Percentiles rank a stretch among this genome's conserved stretches.
These are phyloP conservation scores for Paraglomus brasilianum DNA, from an alignment of 192 early-diverging fungal species.

Conservation along the genomic window DNA sequence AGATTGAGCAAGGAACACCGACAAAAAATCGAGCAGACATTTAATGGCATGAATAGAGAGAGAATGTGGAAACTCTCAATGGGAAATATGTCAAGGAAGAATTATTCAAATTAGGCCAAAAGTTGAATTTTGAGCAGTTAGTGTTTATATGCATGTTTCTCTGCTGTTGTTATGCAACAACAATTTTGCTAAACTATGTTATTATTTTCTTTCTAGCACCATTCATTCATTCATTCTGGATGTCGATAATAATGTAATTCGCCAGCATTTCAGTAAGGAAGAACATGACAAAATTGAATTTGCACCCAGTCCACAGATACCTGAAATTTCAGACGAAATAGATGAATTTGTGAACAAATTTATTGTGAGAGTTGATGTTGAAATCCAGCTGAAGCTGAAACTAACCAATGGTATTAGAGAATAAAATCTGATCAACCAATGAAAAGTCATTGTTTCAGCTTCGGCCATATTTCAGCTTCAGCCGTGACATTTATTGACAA, in stretches of 20 bases:
- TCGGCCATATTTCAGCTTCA: too few relatives aligned
- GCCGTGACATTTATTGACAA: too few relatives aligned
- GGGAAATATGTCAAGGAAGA: slow-evolving; percentile 31
- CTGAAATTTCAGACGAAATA: slow-evolving; percentile 10
- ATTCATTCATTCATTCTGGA: slow-evolving; percentile 33
- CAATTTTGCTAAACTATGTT: background rate
- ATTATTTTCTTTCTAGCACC: slow-evolving; percentile 23
- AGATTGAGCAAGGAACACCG: background rate
- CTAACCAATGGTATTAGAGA: too few relatives aligned
- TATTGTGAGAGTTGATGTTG: too few relatives aligned
- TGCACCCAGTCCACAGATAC: background rate
- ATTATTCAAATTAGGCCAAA: slow-evolving; percentile 14
- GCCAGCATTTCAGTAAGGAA: slow-evolving; percentile 14
- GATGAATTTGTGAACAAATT: slow-evolving; percentile 15
- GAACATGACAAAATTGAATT: slow-evolving; percentile 26
- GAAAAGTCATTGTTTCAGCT: too few relatives aligned
- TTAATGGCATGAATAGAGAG: slow-evolving; percentile 25
- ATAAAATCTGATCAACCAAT: too few relatives aligned
- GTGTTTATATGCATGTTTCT: slow-evolving; percentile 4
- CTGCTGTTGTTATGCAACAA: slow-evolving; percentile 7
- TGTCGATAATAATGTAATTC: slow-evolving; percentile 26
- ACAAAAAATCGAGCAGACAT: slow-evolving; percentile 10
- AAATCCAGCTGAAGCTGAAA: too few relatives aligned
- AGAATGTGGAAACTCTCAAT: slow-evolving; percentile 30
- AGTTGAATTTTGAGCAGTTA: slow-evolving; percentile 27